Percentiles rank a stretch among this genome's conserved stretches.
phyloP scores from a whole-genome alignment of 2,329 filamentous ascomycete genomes.

The Aspergillus proliferans region DNA sequence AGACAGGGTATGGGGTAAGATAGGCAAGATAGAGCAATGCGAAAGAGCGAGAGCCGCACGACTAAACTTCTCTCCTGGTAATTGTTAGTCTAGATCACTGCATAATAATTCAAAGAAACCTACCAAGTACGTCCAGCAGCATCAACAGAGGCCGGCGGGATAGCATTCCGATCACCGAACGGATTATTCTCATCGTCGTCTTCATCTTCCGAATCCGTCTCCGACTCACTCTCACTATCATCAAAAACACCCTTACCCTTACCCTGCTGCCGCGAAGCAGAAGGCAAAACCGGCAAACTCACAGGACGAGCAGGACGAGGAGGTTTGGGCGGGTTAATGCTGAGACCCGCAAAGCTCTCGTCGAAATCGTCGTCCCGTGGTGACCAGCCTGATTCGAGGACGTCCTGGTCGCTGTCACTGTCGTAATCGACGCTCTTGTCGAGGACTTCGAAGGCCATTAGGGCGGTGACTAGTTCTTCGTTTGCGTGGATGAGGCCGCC shows the following conservation, averaged over 20 bases:
- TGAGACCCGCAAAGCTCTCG: conserved; percentile 29
- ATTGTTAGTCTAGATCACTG: conserved; percentile 9
- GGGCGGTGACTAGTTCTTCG: conserved; percentile 84
- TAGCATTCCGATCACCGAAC: conserved; percentile 74
- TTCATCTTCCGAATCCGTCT: conserved; percentile 44
- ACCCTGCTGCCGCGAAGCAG: conserved; percentile 10
- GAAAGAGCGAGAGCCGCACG: too few relatives aligned
- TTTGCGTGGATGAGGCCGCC: conserved; percentile 89
- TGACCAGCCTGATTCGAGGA: conserved; percentile 23
- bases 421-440: conserved; percentile 60
- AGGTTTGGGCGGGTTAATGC: conserved; percentile 31
- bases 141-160: conserved; percentile 28
- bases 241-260: conserved; percentile 12
- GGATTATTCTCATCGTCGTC: conserved; percentile 72
- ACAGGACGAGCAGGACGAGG: conserved; percentile 54
- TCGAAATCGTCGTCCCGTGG: conserved; percentile 19
- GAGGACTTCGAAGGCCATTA: conserved; percentile 92
- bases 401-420: conserved; percentile 59
- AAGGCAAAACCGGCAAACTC: conserved; percentile 40
- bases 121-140: conserved; percentile 31
- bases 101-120: conserved; percentile 4
- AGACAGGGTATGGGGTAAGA: too few relatives aligned
- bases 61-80: conserved; percentile 23
- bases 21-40: too few relatives aligned
- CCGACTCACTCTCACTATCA: conserved; percentile 49